Evolutionary conservation across 768 basidiomycete species (phyloP).

Genomic region (Candolleomyces eurysporus): DNA sequence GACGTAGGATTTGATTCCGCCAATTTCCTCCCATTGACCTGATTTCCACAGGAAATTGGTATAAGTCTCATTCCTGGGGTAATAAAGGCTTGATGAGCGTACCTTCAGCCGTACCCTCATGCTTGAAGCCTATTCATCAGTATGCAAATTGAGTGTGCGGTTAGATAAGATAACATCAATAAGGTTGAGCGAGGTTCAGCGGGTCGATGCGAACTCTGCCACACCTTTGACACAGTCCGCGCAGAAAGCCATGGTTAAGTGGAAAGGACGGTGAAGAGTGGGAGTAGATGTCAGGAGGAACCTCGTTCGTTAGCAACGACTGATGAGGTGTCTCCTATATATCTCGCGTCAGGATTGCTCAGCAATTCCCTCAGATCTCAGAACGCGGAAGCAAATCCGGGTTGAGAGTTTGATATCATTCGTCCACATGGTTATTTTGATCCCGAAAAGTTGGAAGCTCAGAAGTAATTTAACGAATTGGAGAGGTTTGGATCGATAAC

Average conservation of each 20-base stretch:
- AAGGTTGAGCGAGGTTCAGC: background rate
- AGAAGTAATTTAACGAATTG: too few relatives aligned
- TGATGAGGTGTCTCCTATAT: too few relatives aligned
- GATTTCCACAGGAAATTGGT: background rate
- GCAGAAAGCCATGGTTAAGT: conserved; percentile 32
- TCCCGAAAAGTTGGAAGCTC: too few relatives aligned
- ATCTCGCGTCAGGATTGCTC: too few relatives aligned
- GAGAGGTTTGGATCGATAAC: too few relatives aligned
- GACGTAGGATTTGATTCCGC: conserved; percentile 50
- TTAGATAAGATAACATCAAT: background rate
- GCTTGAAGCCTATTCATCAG: conserved; percentile 39
- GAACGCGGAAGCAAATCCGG: too few relatives aligned
- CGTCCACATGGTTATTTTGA: too few relatives aligned
- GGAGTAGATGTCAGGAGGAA: background rate
- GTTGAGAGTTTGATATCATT: too few relatives aligned
- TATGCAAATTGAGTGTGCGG: background rate
- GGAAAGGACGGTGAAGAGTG: background rate
- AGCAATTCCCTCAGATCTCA: too few relatives aligned
- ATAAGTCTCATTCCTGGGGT: background rate
- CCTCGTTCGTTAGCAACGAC: too few relatives aligned
- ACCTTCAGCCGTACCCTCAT: conserved; percentile 50
- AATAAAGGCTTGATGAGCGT: background rate
- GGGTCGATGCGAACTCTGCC: background rate
- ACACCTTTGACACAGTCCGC: conserved; percentile 54
- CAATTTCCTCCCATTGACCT: conserved; percentile 50